phyloP scores from a whole-genome alignment of 148 eudicot species.

The Chenopodium berlandieri region DNA sequence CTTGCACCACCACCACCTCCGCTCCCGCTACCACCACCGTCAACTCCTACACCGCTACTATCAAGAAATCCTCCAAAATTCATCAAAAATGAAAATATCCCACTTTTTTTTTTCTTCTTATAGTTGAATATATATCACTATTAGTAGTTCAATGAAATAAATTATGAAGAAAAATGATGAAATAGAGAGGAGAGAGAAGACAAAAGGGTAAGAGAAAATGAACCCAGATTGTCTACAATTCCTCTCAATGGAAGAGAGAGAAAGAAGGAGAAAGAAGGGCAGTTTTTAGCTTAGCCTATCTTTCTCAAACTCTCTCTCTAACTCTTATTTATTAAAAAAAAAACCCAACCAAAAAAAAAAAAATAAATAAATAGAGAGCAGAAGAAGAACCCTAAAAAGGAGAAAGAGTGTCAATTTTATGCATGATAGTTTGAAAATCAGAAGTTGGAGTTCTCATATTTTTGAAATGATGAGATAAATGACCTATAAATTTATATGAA shows the following conservation, averaged over 20 bases:
- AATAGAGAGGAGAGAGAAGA: slow-evolving; percentile 70
- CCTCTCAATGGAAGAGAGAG: slow-evolving; percentile 46
- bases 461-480: slow-evolving; percentile 4
- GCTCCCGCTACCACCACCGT: slow-evolving; percentile 23
- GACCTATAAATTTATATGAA: neutral
- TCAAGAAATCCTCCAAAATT: slow-evolving; percentile 92
- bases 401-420: slow-evolving; percentile 26
- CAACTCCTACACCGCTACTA: slow-evolving; percentile 35
- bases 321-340: neutral
- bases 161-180: too few relatives aligned
- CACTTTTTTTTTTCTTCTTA: neutral
- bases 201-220: slow-evolving; percentile 43
- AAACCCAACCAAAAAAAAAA: neutral
- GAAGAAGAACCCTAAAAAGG: neutral
- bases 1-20: slow-evolving; percentile 40
- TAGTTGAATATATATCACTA: too few relatives aligned
- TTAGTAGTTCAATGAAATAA: too few relatives aligned
- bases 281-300: slow-evolving; percentile 11
- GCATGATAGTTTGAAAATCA: slow-evolving; percentile 47
- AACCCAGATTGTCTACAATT: slow-evolving; percentile 81
- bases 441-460: slow-evolving; percentile 24
- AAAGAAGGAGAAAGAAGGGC: slow-evolving; percentile 30
- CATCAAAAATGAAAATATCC: slow-evolving; percentile 37
- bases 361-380: too few relatives aligned
- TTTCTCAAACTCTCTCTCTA: slow-evolving; percentile 33